phyloP scores from a whole-genome alignment of 2,329 filamentous ascomycete genomes.

The Phaeosphaeriaceae sp. region DNA sequence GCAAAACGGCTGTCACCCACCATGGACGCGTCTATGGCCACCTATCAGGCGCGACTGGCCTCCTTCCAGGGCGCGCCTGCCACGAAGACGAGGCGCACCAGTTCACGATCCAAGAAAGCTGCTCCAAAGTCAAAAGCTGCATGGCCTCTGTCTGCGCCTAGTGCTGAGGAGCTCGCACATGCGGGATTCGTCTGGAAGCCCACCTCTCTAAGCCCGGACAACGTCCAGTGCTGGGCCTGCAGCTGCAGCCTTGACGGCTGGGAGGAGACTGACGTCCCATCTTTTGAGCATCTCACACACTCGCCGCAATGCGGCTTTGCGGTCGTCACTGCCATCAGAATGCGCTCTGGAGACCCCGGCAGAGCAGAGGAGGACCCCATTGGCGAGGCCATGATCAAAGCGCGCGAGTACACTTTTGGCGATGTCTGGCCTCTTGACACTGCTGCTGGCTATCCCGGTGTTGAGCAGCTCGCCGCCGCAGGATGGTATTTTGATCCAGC shows the following conservation, averaged over 20 bases:
- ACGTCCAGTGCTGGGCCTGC: constrained; percentile 89
- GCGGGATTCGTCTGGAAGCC: constrained; percentile 93
- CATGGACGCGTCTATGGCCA: constrained; percentile 57
- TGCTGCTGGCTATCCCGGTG: constrained; percentile 32
- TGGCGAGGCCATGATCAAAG: constrained; percentile 73
- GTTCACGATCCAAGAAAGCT: constrained; percentile 65
- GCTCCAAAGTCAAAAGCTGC: constrained; percentile 43
- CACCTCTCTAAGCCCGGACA: constrained; percentile 77
- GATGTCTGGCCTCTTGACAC: constrained; percentile 84
- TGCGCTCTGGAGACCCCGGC: constrained; percentile 66
- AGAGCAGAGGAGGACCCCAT: constrained; percentile 77
- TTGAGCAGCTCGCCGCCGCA: constrained; percentile 82
- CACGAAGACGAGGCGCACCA: constrained; percentile 72
- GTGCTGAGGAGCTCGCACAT: constrained; percentile 77
- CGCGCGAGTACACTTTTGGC: constrained; percentile 83
- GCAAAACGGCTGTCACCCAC: constrained; percentile 1
- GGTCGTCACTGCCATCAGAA: constrained; percentile 64
- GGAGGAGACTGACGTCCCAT: constrained; percentile 84
- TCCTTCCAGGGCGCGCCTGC: constrained; percentile 76
- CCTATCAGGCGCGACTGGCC: constrained; percentile 77
- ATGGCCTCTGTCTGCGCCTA: constrained; percentile 81
- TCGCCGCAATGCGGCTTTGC: constrained; percentile 88
- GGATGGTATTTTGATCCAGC: constrained; percentile 95
- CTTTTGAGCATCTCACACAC: constrained; percentile 85
- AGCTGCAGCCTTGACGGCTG: constrained; percentile 85